Conservation (phyloP, 2,329 filamentous ascomycete genomes). For the Botrytis aclada region DNA sequence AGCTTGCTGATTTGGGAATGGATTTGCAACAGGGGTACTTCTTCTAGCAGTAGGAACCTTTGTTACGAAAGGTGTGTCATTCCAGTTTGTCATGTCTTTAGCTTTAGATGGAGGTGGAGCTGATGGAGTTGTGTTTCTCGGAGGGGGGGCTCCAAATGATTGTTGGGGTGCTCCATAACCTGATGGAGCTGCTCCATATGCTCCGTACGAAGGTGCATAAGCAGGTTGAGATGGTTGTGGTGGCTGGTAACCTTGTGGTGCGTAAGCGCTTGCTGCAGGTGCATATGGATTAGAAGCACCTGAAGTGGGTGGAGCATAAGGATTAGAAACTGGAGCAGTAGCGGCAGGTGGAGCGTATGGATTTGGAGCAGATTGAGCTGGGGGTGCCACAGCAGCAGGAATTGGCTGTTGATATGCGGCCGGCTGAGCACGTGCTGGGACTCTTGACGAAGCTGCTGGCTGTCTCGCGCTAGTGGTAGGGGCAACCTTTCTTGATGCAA, state of each 20-base stretch:
- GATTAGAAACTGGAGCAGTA: conserved; percentile 41
- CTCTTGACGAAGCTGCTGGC: conserved; percentile 40
- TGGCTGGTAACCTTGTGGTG: conserved; percentile 41
- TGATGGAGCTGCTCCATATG: conserved; percentile 33
- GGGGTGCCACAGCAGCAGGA: conserved; percentile 34
- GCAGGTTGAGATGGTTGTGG: conserved; percentile 38
- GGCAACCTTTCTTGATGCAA: conserved; percentile 69
- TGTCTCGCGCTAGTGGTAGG: conserved; percentile 40
- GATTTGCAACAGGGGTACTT: conserved; percentile 60
- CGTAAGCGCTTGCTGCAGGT: conserved; percentile 39
- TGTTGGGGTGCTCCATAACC: conserved; percentile 38
- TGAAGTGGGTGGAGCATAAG: conserved; percentile 46
- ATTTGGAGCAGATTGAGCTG: conserved; percentile 31
- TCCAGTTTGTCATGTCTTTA: conserved; percentile 80
- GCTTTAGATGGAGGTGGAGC: conserved; percentile 65
- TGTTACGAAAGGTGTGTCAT: conserved; percentile 85
- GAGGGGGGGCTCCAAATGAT: conserved; percentile 53
- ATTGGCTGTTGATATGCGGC: conserved; percentile 49
- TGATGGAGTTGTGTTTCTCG: conserved; percentile 65
- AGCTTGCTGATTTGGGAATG: conserved; percentile 63
- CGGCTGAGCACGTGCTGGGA: conserved; percentile 44
- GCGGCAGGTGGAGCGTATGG: conserved; percentile 41
- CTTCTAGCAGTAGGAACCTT: conserved; percentile 69
- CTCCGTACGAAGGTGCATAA: conserved; percentile 36
- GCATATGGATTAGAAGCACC: conserved; percentile 50